Percentiles rank a stretch among this genome's conserved stretches.
Evolutionary conservation across 2,329 filamentous ascomycete species (phyloP).

Genomic region (Pyrenophora teres): DNA sequence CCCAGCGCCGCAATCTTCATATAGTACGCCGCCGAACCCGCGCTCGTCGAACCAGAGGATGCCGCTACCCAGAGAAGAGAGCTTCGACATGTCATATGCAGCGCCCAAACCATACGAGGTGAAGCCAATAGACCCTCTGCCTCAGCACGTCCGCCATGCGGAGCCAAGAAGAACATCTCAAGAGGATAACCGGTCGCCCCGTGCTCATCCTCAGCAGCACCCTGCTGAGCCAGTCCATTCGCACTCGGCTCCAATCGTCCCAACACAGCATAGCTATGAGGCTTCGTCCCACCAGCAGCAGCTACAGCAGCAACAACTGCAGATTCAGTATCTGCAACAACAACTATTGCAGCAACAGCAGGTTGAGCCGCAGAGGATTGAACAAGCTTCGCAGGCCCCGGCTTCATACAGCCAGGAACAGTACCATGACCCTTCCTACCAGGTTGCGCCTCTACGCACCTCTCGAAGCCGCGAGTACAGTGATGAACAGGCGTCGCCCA

Average conservation of each 20-base stretch:
- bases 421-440: slow-evolving; percentile 40
- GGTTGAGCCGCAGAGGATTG: slow-evolving; percentile 23
- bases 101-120: slow-evolving; percentile 46
- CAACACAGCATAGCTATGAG: slow-evolving; percentile 39
- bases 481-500: slow-evolving; percentile 30
- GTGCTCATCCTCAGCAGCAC: slow-evolving; percentile 29
- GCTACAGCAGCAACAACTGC: slow-evolving; percentile 18
- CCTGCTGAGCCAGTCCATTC: slow-evolving; percentile 47
- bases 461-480: slow-evolving; percentile 33
- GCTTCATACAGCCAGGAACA: slow-evolving; percentile 25
- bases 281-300: slow-evolving; percentile 10
- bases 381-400: slow-evolving; percentile 12
- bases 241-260: slow-evolving; percentile 52
- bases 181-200: slow-evolving; percentile 32
- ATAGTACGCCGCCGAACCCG: slow-evolving; percentile 31
- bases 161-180: slow-evolving; percentile 33
- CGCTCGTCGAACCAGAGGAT: slow-evolving; percentile 30
- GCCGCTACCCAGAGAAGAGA: slow-evolving; percentile 25
- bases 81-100: slow-evolving; percentile 45
- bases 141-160: slow-evolving; percentile 29
- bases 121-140: slow-evolving; percentile 34
- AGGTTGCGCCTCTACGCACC: slow-evolving; percentile 42
- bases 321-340: slow-evolving; percentile 18
- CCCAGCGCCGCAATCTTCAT: slow-evolving; percentile 28
- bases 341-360: slow-evolving; percentile 20